phyloP scores from a whole-genome alignment of 2,329 filamentous ascomycete species.

The Alternaria sp. region DNA sequence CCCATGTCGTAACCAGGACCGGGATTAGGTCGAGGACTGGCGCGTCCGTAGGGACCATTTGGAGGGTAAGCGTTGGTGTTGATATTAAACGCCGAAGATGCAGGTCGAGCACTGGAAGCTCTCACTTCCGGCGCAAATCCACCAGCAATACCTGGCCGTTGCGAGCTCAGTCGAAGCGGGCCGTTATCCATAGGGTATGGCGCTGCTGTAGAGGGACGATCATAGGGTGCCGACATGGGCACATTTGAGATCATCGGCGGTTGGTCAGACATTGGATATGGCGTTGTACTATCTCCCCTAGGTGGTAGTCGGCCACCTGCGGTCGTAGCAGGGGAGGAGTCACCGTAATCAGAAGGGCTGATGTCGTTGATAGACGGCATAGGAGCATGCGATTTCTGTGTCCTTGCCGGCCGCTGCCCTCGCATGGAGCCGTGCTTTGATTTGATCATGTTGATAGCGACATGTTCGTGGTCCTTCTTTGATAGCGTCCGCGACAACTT shows the following conservation, averaged over 20 bases:
- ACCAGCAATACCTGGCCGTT: slow-evolving; percentile 45
- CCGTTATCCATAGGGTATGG: slow-evolving; percentile 76
- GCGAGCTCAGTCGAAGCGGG: slow-evolving; percentile 57
- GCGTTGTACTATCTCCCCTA: slow-evolving; percentile 50
- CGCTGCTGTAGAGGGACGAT: slow-evolving; percentile 64
- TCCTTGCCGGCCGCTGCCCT: slow-evolving; percentile 57
- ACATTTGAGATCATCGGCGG: slow-evolving; percentile 45
- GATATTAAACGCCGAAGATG: slow-evolving; percentile 61
- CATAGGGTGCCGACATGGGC: slow-evolving; percentile 42
- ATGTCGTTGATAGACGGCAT: slow-evolving; percentile 53
- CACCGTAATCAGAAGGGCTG: slow-evolving; percentile 49
- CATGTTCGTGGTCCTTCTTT: slow-evolving; percentile 90
- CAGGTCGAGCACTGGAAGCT: slow-evolving; percentile 59
- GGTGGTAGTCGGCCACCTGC: slow-evolving; percentile 37
- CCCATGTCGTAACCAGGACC: slow-evolving; percentile 39
- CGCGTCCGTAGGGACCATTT: slow-evolving; percentile 43
- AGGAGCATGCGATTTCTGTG: slow-evolving; percentile 50
- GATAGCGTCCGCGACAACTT: slow-evolving; percentile 80
- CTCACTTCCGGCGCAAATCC: slow-evolving; percentile 60
- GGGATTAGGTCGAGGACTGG: slow-evolving; percentile 33
- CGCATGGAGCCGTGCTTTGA: slow-evolving; percentile 62
- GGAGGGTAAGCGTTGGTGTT: slow-evolving; percentile 55
- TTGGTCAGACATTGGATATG: slow-evolving; percentile 56
- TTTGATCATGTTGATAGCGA: slow-evolving; percentile 85
- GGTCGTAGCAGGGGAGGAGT: slow-evolving; percentile 36